Evolutionary conservation across 208 protist species (phyloP), one percentile per base, ranked within the genome.

Genomic region (Trypanosomatidae sp.): DNA sequence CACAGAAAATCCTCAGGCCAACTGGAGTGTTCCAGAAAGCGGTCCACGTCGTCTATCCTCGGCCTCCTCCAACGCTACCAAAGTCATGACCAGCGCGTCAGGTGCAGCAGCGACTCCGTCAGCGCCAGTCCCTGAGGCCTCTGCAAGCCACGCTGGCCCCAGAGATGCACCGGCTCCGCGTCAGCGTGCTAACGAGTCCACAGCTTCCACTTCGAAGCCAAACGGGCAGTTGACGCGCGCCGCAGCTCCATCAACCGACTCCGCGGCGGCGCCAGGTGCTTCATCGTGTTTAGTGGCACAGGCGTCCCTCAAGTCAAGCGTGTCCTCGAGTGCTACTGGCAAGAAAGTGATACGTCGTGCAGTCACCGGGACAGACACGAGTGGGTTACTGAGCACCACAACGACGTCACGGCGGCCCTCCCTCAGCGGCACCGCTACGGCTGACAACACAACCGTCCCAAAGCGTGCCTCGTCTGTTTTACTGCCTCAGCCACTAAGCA

Each of bases 341-440:
- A 79, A 66, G 62, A 69, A 58, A n/a, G 68, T 79, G 47, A 39
- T 73, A 30, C 66, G 67, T 30, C 74, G 68, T 33, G 64, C 66
- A 39, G 49, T 47, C 47, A 39, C 62, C 19, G 66, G 28, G 50
- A 25, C 44, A 52, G 59, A 9, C 43, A 39, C 25, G 19, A 59
- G 49, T 50, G 65, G n/a, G 55, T 22, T 53, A 36, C 41, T 36
- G 41, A 55, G 41, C 1, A 7, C 59, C 10, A 30, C 30, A 1
- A 30, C 39, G 25, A n/a, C 68, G 13, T 79, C 74, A 17, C 39
- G 49, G 33, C 56, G 68, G 17, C 50, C 56, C 36, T 73, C 74
- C 13, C 49, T 52, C 47, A 70, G 74, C 46, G 30, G 33, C 25
- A 52, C 47, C 25, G 33, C 30, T 2, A 62, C 68, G 10, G 62